Evolutionary conservation across 495 filamentous ascomycete genomes (phyloP).

Genomic region (Aspergillus hancockii): DNA sequence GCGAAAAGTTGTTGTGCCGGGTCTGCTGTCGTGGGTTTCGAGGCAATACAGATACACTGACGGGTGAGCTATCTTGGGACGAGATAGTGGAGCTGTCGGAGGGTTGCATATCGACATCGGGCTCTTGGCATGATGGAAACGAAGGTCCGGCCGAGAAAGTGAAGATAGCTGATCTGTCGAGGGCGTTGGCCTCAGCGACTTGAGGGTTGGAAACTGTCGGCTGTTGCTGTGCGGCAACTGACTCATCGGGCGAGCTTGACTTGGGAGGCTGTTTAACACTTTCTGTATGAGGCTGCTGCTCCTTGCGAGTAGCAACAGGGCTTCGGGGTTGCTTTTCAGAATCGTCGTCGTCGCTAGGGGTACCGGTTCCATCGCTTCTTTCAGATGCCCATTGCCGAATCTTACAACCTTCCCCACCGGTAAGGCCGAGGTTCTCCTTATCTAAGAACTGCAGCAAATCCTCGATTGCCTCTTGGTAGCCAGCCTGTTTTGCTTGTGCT

Average conservation of each 20-base stretch:
- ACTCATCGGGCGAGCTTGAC: slow-evolving; percentile 47
- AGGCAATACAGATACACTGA: slow-evolving; percentile 54
- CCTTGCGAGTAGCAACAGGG: slow-evolving; percentile 59
- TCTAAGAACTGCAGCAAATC: slow-evolving; percentile 85
- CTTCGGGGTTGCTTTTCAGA: slow-evolving; percentile 53
- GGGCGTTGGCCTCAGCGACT: slow-evolving; percentile 27
- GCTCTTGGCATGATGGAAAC: slow-evolving; percentile 58
- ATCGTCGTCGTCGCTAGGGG: slow-evolving; percentile 76
- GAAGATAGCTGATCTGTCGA: slow-evolving; percentile 52
- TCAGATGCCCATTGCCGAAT: slow-evolving; percentile 86
- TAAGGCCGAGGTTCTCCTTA: slow-evolving; percentile 71
- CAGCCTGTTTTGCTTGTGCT: slow-evolving; percentile 69
- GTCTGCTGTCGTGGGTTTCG: slow-evolving; percentile 52
- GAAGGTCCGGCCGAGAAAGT: slow-evolving; percentile 67
- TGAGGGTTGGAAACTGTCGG: slow-evolving; percentile 25
- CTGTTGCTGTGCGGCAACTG: slow-evolving; percentile 33
- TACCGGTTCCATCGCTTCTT: slow-evolving; percentile 64
- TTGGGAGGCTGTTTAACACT: slow-evolving; percentile 35
- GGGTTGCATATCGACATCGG: slow-evolving; percentile 65
- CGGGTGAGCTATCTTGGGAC: slow-evolving; percentile 39
- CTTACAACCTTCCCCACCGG: slow-evolving; percentile 77
- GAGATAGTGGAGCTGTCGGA: slow-evolving; percentile 38
- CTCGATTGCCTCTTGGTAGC: slow-evolving; percentile 93
- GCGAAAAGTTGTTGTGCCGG: slow-evolving; percentile 47
- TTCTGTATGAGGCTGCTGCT: slow-evolving; percentile 39